Conservation (phyloP, 352 stramenopile genomes). For the Blastocystis sp. region DNA sequence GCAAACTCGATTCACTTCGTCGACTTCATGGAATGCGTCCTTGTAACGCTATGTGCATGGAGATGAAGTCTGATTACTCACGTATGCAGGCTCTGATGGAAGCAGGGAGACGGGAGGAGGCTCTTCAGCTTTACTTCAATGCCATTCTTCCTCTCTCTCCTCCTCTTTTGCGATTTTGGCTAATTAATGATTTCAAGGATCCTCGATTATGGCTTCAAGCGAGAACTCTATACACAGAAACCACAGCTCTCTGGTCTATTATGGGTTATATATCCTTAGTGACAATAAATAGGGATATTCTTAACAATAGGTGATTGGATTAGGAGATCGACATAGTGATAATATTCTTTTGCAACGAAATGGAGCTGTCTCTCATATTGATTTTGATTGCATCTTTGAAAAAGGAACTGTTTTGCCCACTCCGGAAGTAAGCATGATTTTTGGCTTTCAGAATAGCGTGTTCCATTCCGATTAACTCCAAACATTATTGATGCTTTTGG, state of each 20-base stretch:
- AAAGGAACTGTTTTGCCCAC: conserved; percentile 77
- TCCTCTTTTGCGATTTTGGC: conserved; percentile 96
- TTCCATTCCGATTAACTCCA: conserved; percentile 97
- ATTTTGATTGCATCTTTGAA: conserved; percentile 99
- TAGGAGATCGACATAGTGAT: conserved; percentile 92
- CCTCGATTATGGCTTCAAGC: conserved; percentile 95
- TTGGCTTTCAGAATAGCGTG: conserved; percentile 80
- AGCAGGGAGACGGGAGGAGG: conserved; percentile 11
- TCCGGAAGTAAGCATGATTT: neutral
- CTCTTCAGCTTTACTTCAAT: conserved; percentile 81
- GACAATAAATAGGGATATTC: conserved; percentile 69
- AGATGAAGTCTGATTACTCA: conserved; percentile 7
- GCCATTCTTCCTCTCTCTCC: conserved; percentile 84
- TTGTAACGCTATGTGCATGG: neutral
- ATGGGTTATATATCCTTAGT: conserved; percentile 78
- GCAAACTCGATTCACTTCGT: conserved; percentile 23
- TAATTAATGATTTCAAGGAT: conserved; percentile 93
- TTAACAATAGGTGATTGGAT: conserved; percentile 74
- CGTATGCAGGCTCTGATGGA: neutral
- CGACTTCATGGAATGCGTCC: neutral
- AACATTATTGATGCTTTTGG: conserved; percentile 99
- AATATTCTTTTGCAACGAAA: conserved; percentile 98
- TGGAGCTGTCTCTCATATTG: conserved; percentile 97
- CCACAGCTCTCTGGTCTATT: conserved; percentile 86
- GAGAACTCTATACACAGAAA: conserved; percentile 80